Percentiles rank a stretch among this genome's conserved stretches.
Conservation (phyloP, 805 yeast genomes). For the Saccharomycopsis sp. region DNA sequence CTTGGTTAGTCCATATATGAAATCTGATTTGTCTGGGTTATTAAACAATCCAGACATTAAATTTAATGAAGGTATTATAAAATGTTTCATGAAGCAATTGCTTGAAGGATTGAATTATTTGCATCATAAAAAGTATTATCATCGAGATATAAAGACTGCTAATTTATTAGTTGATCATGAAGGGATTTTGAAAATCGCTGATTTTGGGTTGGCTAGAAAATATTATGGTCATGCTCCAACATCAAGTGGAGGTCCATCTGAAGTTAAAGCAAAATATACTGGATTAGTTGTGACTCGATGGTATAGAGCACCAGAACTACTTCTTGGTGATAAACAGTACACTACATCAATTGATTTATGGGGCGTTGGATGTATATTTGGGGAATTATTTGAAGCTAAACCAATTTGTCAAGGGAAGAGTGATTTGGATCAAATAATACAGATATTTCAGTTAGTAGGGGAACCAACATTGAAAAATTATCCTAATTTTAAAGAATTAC, state of each 20-base stretch:
- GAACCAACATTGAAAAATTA: conserved; percentile 46
- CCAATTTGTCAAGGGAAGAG: conserved; percentile 84
- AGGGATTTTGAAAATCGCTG: conserved; percentile 86
- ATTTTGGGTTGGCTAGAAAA: conserved; percentile 86
- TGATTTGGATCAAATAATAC: conserved; percentile 81
- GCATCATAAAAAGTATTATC: conserved; percentile 53
- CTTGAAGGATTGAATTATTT: conserved; percentile 76
- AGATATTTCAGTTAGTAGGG: conserved; percentile 76
- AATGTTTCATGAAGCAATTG: conserved; percentile 75
- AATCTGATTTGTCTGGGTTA: conserved; percentile 87
- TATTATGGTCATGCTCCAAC: conserved; percentile 61
- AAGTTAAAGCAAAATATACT: conserved; percentile 36
- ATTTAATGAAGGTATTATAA: conserved; percentile 61
- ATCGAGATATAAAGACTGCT: conserved; percentile 93
- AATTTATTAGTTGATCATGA: conserved; percentile 71
- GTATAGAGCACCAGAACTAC: conserved; percentile 94
- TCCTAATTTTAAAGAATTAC: conserved; percentile 40
- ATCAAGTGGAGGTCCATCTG: conserved; percentile 19
- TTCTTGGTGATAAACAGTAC: conserved; percentile 80
- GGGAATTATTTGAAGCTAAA: conserved; percentile 72
- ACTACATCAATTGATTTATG: conserved; percentile 96
- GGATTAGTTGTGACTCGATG: conserved; percentile 87
- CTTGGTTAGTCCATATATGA: conserved; percentile 91
- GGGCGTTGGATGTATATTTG: conserved; percentile 97
- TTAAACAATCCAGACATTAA: conserved; percentile 69